Evolutionary conservation across 805 yeast genomes (phyloP), one percentile per base, ranked within the genome.

Genomic region (Yamadazyma kitorensis): DNA sequence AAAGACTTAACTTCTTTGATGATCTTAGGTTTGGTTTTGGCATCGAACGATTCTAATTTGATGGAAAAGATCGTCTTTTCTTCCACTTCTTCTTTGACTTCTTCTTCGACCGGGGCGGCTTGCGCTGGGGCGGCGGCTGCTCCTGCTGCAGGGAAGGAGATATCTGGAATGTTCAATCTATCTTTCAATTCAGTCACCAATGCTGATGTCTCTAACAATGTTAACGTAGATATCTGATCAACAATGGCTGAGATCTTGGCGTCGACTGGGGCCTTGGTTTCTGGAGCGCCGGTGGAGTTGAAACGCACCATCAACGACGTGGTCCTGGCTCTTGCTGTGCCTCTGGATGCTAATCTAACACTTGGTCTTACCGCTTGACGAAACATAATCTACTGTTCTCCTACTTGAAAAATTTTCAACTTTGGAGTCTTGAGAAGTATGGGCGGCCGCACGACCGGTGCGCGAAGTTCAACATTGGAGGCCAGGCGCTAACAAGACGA

Each of bases 1-100:
- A 91, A 70, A 42, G 83, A 74, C 73, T 93, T 93, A 51, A 93
- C 95, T 70, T 93, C 98, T 73, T 93, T 93, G 61, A 93, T 93
- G 62, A 93, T 79, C 82, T 93, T 93, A 41, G 99, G 96, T 74
- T 93, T 93, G 39, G 95, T 66, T 70, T 88, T 89, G 40, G 98
- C 78, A 53, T 93, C 98, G 52, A 93, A 89, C 26, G 91, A 76
- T 61, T 91, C 98, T 55, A 91, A 79, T 70, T 91, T 93, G 59
- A 91, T 68, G 55, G 86, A 73, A 71, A 93, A 93, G 47, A 93
- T 86, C 46, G 96, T 86, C 76, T 91, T 84, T 68, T 88, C 97
- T 64, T 88, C 94, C 36, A 72, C 78, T 41, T 70, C 87, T 52
- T 86, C 94, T 54, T 80, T 83, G 27, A 66, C 76, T 51, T 78